Percentiles rank a stretch among this genome's conserved stretches.
phyloP scores from a whole-genome alignment of 306 rosid genomes.

The Vachellia collinsii region DNA sequence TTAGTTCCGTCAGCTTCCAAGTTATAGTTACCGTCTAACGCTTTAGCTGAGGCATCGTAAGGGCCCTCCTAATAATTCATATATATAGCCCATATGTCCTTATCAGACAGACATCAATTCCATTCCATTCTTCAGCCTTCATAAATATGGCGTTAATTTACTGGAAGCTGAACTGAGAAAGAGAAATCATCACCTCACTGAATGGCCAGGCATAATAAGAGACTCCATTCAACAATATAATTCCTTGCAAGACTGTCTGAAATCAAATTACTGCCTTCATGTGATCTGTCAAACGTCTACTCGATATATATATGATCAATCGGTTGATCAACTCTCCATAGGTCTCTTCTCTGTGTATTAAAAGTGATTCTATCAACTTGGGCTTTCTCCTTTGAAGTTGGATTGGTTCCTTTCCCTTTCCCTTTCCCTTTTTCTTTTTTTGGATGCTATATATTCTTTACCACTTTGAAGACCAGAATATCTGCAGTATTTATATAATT shows the following conservation, averaged over 20 bases:
- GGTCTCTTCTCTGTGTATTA: background rate
- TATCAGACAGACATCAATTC: background rate
- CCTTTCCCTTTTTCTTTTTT: background rate
- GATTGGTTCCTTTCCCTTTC: background rate
- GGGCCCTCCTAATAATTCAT: background rate
- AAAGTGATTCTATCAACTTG: background rate
- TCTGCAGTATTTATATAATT: background rate
- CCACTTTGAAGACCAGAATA: background rate
- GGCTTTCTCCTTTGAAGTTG: background rate
- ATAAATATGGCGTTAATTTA: too few relatives aligned
- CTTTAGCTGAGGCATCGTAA: too few relatives aligned
- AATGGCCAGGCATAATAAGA: background rate
- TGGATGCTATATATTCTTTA: background rate
- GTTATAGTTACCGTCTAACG: too few relatives aligned
- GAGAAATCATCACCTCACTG: too few relatives aligned
- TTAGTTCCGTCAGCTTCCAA: background rate
- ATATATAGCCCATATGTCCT: conserved; percentile 5
- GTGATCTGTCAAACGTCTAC: background rate
- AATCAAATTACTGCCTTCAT: too few relatives aligned
- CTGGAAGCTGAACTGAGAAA: too few relatives aligned
- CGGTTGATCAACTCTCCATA: background rate
- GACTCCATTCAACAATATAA: background rate
- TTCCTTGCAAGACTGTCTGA: too few relatives aligned
- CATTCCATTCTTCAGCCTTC: conserved; percentile 15
- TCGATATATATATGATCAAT: background rate